These are phyloP conservation scores for Nigrospora osmanthi DNA, from an alignment of 2,329 filamentous ascomycete genomes.

Conservation along the genomic window DNA sequence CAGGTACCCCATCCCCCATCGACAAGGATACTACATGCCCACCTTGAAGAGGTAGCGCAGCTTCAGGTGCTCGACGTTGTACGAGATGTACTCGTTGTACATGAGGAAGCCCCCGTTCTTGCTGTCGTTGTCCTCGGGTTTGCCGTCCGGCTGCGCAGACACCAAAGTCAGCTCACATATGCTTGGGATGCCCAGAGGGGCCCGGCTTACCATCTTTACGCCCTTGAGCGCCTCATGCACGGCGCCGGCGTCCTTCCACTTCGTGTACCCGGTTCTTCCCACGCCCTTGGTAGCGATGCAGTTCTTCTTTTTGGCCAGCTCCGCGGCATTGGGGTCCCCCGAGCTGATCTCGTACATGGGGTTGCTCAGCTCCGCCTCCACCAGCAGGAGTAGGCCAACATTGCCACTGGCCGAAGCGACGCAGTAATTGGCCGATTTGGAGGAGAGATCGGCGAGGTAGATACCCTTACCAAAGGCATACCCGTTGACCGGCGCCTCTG, in stretches of 20 bases:
- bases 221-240: slow-evolving; percentile 58
- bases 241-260: slow-evolving; percentile 65
- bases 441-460: slow-evolving; percentile 74
- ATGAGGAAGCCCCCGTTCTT: slow-evolving; percentile 35
- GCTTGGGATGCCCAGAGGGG: no score
- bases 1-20: no score
- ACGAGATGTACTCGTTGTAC: slow-evolving; percentile 68
- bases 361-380: slow-evolving; percentile 70
- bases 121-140: slow-evolving; percentile 38
- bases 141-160: slow-evolving; percentile 35
- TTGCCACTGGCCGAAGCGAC: slow-evolving; percentile 47
- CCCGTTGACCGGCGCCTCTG: slow-evolving; percentile 59
- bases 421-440: slow-evolving; percentile 74
- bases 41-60: slow-evolving; percentile 54
- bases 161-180: no score
- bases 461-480: slow-evolving; percentile 88
- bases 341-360: slow-evolving; percentile 58
- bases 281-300: slow-evolving; percentile 61
- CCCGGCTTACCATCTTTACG: slow-evolving; percentile 53
- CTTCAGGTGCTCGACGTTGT: slow-evolving; percentile 59
- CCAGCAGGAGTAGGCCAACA: slow-evolving; percentile 69
- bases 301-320: slow-evolving; percentile 49
- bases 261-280: slow-evolving; percentile 51
- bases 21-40: slow-evolving; percentile 4
- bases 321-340: slow-evolving; percentile 53